These are phyloP conservation scores for Suillus fuscotomentosus DNA, from an alignment of 768 basidiomycete species.

Conservation along the genomic window DNA sequence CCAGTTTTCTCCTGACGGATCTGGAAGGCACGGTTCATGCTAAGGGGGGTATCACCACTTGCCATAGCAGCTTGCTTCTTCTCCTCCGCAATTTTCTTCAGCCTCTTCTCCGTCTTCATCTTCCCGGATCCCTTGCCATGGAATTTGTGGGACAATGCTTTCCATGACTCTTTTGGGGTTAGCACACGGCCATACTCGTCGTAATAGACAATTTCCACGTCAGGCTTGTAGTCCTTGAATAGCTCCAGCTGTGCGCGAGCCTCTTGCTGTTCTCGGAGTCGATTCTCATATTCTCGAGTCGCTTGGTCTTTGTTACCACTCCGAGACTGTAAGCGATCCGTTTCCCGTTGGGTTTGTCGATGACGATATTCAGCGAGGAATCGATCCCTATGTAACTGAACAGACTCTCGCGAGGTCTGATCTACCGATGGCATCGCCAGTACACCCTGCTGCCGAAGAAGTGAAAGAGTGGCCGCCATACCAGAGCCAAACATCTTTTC, in stretches of 20 bases:
- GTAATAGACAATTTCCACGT: conserved; percentile 93
- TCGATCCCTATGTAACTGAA: conserved; percentile 80
- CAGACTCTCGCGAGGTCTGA: conserved; percentile 70
- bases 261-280: conserved; percentile 88
- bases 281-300: conserved; percentile 92
- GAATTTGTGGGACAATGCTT: conserved; percentile 95
- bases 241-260: conserved; percentile 75
- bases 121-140: conserved; percentile 97
- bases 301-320: conserved; percentile 90
- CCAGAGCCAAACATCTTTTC: conserved; percentile 84
- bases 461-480: conserved; percentile 83
- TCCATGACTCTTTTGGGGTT: conserved; percentile 97
- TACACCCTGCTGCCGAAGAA: conserved; percentile 92
- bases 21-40: conserved; percentile 94
- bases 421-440: conserved; percentile 64
- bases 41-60: conserved; percentile 92
- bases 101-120: conserved; percentile 94
- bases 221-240: conserved; percentile 95
- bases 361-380: conserved; percentile 89
- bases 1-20: conserved; percentile 91
- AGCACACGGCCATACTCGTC: conserved; percentile 91
- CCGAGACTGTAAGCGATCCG: conserved; percentile 72
- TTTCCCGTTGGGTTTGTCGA: conserved; percentile 72
- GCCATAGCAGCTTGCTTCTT: conserved; percentile 92
- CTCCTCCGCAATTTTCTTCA: conserved; percentile 98